phyloP scores from a whole-genome alignment of 345 rosid species.

The Eucalyptus marginata region DNA sequence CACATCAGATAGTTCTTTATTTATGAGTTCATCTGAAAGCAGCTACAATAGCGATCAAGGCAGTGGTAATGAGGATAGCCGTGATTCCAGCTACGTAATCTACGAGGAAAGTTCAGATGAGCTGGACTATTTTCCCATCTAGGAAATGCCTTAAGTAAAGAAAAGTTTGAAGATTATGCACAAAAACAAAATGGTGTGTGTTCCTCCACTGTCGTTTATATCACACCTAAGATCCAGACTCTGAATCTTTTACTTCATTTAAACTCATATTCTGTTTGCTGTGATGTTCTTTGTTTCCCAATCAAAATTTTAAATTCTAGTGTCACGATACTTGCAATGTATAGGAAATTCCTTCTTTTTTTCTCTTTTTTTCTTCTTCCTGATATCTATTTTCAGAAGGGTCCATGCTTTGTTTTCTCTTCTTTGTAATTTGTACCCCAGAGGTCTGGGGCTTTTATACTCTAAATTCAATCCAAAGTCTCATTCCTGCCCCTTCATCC shows the following conservation, averaged over 20 bases:
- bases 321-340: neutral
- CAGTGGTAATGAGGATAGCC: constrained; percentile 56
- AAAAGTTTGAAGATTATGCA: neutral
- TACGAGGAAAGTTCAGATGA: constrained; percentile 61
- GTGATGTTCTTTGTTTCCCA: neutral
- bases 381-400: neutral
- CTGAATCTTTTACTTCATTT: neutral
- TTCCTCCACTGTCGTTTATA: neutral
- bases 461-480: neutral
- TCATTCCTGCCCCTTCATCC: neutral
- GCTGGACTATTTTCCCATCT: constrained; percentile 33
- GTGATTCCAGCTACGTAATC: constrained; percentile 27
- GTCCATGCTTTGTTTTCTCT: neutral
- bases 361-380: neutral
- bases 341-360: neutral
- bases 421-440: neutral
- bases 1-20: constrained; percentile 27
- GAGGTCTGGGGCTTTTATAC: neutral
- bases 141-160: constrained; percentile 1
- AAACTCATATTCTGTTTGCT: neutral
- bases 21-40: constrained; percentile 44
- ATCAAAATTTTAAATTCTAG: neutral
- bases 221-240: neutral
- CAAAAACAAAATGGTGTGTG: constrained; percentile 5
- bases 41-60: constrained; percentile 61